Evolutionary conservation across 441 rosid genomes (phyloP), one percentile per base, ranked within the genome.

Genomic region (Mallotus japonicus): DNA sequence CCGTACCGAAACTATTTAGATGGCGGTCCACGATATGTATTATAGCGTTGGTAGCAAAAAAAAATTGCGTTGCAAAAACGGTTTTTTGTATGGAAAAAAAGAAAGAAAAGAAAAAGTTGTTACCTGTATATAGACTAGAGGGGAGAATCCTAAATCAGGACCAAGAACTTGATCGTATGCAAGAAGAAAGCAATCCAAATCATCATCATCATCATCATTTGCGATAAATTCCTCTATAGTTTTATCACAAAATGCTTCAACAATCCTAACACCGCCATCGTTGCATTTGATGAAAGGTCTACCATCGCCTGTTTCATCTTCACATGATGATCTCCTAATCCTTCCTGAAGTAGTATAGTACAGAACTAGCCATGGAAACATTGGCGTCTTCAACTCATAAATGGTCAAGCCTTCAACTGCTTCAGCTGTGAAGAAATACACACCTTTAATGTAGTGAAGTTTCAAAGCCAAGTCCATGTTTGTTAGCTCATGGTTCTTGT

Each of bases 81-180:
- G 32, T 28, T 28, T 1, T 28, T 28, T 28, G 32, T 2, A 28
- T 1, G 1, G 1, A 28, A 28, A 28, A 28, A 37, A 37, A 37
- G 40, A 5, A 5, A 34, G 6, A 37, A 37, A 37, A 37, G 6
- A 37, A 37, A 37, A 6, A 6, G 40, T 37, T 37, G 6, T 44
- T 84, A 91, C 97, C 95, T 92, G 97, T 8, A 90, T 44, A 72
- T 67, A 87, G 10, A 86, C 77, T 54, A 87, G 80, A 11, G 97
- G 97, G 9, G 93, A 82, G 79, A 87, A 92, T 16, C 49, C 80
- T 46, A 92, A 75, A 77, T 90, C 97, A 55, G 93, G 97, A 28
- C 97, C 93, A 65, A 90, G 86, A 24, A 76, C 81, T 40, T 84
- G 87, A 54, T 79, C 64, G 19, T 81, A 57, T 8, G 73, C 81